Percentiles rank a stretch among this genome's conserved stretches.
Evolutionary conservation across 495 filamentous ascomycete genomes (phyloP).

Genomic region (Penicillium mononematosum): DNA sequence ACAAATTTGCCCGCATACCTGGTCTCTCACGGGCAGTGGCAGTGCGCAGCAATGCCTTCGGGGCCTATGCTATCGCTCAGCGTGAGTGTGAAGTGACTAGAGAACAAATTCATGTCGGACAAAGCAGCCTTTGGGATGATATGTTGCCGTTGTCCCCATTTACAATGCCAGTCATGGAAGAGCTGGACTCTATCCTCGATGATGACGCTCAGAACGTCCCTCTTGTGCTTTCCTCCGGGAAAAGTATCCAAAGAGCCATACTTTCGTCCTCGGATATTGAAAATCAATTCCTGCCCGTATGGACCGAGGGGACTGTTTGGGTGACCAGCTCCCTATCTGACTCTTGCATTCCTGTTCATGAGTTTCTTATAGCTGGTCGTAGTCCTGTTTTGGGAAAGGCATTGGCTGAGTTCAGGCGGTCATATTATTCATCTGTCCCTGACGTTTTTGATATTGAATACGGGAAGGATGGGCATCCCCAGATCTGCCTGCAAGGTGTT

Average conservation of each 20-base stretch:
- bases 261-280: slow-evolving; percentile 58
- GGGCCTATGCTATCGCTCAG: slow-evolving; percentile 83
- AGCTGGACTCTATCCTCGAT: slow-evolving; percentile 18
- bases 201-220: slow-evolving; percentile 18
- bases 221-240: slow-evolving; percentile 23
- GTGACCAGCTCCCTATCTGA: slow-evolving; percentile 60
- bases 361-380: slow-evolving; percentile 71
- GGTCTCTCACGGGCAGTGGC: slow-evolving; percentile 78
- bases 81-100: slow-evolving; percentile 80
- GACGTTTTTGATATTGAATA: slow-evolving; percentile 62
- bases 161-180: slow-evolving; percentile 15
- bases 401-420: slow-evolving; percentile 51
- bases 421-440: slow-evolving; percentile 44
- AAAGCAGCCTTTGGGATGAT: slow-evolving; percentile 70
- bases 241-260: slow-evolving; percentile 42
- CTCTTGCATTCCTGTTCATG: slow-evolving; percentile 74
- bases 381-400: slow-evolving; percentile 66
- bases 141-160: slow-evolving; percentile 68
- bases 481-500: slow-evolving; percentile 61
- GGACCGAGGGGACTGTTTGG: slow-evolving; percentile 41
- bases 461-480: slow-evolving; percentile 44
- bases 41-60: slow-evolving; percentile 82
- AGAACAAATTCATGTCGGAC: slow-evolving; percentile 65
- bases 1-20: slow-evolving; percentile 88
- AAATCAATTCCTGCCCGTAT: slow-evolving; percentile 43